Conservation (phyloP, 805 yeast genomes). For the Metschnikowia drakensbergensis region DNA sequence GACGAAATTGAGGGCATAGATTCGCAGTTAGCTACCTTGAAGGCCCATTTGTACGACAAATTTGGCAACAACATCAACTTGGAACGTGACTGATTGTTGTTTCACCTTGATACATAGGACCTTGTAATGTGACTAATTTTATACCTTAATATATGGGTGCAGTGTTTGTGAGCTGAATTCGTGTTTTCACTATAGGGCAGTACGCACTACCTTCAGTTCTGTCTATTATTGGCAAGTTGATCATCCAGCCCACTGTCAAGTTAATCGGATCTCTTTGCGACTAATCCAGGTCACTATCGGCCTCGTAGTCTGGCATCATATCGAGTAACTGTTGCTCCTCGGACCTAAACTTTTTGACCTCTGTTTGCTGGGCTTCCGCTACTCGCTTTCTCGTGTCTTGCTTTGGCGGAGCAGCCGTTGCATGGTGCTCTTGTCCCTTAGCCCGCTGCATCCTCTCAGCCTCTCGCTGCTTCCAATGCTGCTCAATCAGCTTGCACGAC, state of each 20-base stretch:
- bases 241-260: neutral
- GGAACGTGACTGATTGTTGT: constrained; percentile 42
- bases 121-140: too few species aligned
- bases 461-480: constrained; percentile 60
- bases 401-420: constrained; percentile 4
- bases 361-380: constrained; percentile 3
- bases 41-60: constrained; percentile 74
- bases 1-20: constrained; percentile 49
- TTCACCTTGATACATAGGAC: too few species aligned
- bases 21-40: constrained; percentile 54
- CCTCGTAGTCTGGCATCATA: constrained; percentile 12
- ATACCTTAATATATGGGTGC: too few species aligned
- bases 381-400: constrained; percentile 9
- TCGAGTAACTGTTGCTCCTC: constrained; percentile 16
- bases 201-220: neutral
- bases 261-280: neutral
- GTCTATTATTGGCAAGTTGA: neutral
- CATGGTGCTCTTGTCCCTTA: constrained; percentile 6
- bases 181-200: too few species aligned
- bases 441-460: constrained; percentile 28
- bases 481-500: constrained; percentile 53
- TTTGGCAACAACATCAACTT: constrained; percentile 87
- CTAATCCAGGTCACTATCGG: constrained; percentile 20
- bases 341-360: constrained; percentile 7
- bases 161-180: too few species aligned